Evolutionary conservation across 2,329 filamentous ascomycete genomes (phyloP).

Genomic region (Calonectria pseudoturangicola): DNA sequence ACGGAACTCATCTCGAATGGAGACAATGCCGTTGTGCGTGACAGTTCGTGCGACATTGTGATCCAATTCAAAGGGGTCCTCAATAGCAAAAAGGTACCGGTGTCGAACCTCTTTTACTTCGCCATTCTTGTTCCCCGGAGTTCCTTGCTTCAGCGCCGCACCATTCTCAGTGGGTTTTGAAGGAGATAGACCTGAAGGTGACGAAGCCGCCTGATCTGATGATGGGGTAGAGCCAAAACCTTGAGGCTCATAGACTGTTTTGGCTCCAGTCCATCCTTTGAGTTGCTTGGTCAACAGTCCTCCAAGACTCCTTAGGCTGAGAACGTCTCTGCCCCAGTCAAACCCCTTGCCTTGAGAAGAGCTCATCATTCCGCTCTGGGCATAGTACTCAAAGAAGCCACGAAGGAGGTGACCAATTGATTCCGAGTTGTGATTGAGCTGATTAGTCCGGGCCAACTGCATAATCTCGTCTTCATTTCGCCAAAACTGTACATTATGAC

Average conservation of each 20-base stretch:
- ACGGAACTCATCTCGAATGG: conserved; percentile 89
- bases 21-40: conserved; percentile 86
- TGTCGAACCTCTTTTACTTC: conserved; percentile 82
- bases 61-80: conserved; percentile 91
- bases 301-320: conserved; percentile 83
- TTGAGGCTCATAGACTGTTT: conserved; percentile 77
- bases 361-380: conserved; percentile 74
- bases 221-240: conserved; percentile 52
- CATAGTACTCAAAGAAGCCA: conserved; percentile 93
- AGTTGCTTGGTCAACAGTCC: conserved; percentile 83
- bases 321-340: conserved; percentile 86
- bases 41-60: conserved; percentile 94
- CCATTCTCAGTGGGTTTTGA: conserved; percentile 23
- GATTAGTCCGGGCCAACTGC: conserved; percentile 72
- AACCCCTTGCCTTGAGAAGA: conserved; percentile 75
- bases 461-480: conserved; percentile 82
- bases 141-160: conserved; percentile 40
- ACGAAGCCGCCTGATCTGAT: conserved; percentile 40
- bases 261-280: conserved; percentile 92
- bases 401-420: conserved; percentile 82
- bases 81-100: conserved; percentile 90
- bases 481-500: conserved; percentile 86
- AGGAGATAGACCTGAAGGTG: background rate
- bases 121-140: conserved; percentile 55
- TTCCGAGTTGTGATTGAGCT: conserved; percentile 81